Evolutionary conservation across 495 filamentous ascomycete genomes (phyloP).

Genomic region (Neurospora africana): DNA sequence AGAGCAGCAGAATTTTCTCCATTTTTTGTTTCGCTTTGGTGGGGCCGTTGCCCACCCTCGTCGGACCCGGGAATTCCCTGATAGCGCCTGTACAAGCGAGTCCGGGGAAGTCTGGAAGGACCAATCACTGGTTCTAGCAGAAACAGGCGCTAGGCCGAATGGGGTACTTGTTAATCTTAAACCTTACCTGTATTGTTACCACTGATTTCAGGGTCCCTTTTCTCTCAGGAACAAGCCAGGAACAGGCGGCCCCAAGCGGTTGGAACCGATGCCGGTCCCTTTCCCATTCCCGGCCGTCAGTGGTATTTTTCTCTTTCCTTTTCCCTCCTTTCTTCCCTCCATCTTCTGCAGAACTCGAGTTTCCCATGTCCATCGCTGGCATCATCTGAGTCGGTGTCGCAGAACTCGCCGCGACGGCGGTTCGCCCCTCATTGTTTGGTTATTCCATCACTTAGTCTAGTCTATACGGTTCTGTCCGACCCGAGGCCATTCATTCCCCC

Average conservation of each 20-base stretch:
- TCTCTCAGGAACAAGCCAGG: not conserved
- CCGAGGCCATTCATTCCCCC: not conserved
- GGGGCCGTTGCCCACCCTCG: not conserved
- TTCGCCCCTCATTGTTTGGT: not conserved
- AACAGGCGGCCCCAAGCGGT: not conserved
- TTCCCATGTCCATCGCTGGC: not conserved
- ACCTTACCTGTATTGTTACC: not conserved
- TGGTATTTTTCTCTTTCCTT: not conserved
- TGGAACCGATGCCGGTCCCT: not conserved
- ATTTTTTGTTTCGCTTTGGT: not conserved
- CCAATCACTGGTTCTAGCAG: not conserved
- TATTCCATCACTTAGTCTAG: not conserved
- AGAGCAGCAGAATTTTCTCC: not conserved
- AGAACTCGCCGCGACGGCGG: not conserved
- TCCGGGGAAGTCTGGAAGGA: not conserved
- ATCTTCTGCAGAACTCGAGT: not conserved
- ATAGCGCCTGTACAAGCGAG: not conserved
- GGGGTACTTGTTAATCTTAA: not conserved
- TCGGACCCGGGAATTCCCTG: not conserved
- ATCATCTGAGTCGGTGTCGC: not conserved
- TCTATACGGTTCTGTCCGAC: not conserved
- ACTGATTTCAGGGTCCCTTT: not conserved
- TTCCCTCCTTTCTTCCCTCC: not conserved
- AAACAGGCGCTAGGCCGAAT: not conserved
- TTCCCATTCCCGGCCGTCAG: not conserved